These are phyloP conservation scores for Boletus pseudopeckii DNA, from an alignment of 768 basidiomycete species.

Conservation along the genomic window DNA sequence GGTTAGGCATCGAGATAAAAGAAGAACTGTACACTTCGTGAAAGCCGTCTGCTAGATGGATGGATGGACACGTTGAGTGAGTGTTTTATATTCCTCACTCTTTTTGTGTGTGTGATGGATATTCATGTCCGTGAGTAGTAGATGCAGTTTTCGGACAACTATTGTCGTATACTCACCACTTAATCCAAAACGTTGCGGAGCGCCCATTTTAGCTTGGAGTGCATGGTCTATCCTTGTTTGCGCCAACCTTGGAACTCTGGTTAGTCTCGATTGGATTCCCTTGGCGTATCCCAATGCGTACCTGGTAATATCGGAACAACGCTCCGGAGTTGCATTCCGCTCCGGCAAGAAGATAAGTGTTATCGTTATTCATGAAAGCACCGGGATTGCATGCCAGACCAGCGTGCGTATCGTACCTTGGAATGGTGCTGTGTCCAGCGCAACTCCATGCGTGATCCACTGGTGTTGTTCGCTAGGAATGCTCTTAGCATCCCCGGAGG, in stretches of 20 bases:
- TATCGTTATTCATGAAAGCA: background rate
- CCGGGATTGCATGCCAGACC: background rate
- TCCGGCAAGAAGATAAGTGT: background rate
- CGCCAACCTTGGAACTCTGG: too few species aligned
- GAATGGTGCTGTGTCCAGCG: background rate
- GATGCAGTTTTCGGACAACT: conserved; percentile 22
- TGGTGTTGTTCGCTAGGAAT: background rate
- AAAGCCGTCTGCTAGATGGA: conserved; percentile 11
- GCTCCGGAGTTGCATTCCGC: background rate
- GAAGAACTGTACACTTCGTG: conserved; percentile 60
- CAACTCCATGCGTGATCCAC: background rate
- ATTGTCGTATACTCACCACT: conserved; percentile 18
- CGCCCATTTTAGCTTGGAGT: background rate
- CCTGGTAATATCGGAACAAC: background rate
- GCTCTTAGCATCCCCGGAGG: background rate
- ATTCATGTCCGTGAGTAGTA: conserved; percentile 19
- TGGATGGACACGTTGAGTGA: conserved; percentile 18
- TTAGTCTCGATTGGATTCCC: background rate
- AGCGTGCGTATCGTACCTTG: too few species aligned
- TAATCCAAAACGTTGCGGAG: conserved; percentile 18
- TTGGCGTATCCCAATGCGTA: background rate
- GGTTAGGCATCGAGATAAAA: conserved; percentile 53
- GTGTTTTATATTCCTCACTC: background rate
- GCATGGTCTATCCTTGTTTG: background rate
- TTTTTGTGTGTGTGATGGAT: background rate